These are phyloP conservation scores for Ophiostoma sp. DNA, from an alignment of 2,329 filamentous ascomycete species.

Conservation along the genomic window DNA sequence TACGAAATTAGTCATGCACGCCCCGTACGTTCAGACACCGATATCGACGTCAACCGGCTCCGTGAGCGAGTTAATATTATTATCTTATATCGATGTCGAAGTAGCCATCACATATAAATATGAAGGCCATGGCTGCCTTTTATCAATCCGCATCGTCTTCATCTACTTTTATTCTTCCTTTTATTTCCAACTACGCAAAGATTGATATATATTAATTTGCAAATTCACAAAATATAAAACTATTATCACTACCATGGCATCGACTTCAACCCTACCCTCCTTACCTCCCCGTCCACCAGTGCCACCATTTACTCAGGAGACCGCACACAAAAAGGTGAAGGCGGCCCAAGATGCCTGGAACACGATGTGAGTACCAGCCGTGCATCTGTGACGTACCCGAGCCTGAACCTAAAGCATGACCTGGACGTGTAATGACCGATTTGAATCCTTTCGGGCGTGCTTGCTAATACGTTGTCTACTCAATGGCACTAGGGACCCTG, in stretches of 20 bases:
- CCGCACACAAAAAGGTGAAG: constrained; percentile 72
- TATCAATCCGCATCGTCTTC: no score
- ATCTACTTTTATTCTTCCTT: no score
- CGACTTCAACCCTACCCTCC: constrained; percentile 11
- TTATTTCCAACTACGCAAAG: no score
- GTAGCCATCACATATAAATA: no score
- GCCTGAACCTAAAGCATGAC: background rate
- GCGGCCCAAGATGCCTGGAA: constrained; percentile 82
- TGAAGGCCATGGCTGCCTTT: no score
- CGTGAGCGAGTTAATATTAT: background rate
- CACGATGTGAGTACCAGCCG: constrained; percentile 48
- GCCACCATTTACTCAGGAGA: constrained; percentile 70
- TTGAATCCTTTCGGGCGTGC: no score
- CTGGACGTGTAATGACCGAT: no score
- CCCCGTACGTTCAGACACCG: background rate
- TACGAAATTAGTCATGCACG: background rate
- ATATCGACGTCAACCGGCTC: constrained; percentile 2
- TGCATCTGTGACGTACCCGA: background rate
- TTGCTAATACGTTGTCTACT: background rate
- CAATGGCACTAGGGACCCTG: constrained; percentile 51
- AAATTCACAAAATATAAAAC: no score
- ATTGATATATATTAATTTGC: no score
- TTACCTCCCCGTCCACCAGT: constrained; percentile 39
- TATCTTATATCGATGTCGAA: background rate
- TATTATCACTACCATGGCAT: background rate